Evolutionary conservation across 352 stramenopile species (phyloP).

Genomic region (Globisporangium alternatum): DNA sequence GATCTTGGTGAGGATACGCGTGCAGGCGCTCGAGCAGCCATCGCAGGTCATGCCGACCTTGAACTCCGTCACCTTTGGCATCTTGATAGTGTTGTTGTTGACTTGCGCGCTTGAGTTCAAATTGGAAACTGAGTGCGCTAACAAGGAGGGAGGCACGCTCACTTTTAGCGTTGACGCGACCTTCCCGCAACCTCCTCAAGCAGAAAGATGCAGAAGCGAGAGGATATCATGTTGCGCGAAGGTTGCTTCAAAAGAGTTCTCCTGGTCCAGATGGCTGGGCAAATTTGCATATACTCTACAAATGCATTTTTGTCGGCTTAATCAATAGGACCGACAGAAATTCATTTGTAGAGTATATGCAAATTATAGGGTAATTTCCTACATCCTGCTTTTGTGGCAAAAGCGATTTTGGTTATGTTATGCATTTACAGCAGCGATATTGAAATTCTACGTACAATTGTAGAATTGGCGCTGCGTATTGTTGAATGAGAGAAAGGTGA

Average conservation of each 20-base stretch:
- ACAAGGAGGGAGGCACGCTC: not conserved
- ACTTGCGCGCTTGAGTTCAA: conserved; percentile 14
- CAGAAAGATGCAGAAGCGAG: not conserved
- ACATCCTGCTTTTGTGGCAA: too few species aligned
- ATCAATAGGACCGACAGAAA: not conserved
- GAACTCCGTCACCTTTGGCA: conserved; percentile 80
- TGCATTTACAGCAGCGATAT: not conserved
- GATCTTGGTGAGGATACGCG: conserved; percentile 89
- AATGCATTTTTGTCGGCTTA: too few species aligned
- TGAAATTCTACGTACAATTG: not conserved
- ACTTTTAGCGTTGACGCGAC: not conserved
- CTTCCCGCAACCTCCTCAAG: too few species aligned
- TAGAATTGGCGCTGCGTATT: not conserved
- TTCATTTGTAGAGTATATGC: not conserved
- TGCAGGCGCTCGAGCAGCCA: conserved; percentile 86
- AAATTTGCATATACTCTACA: too few species aligned
- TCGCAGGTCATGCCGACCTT: conserved; percentile 91
- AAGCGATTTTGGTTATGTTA: not conserved
- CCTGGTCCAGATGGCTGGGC: not conserved
- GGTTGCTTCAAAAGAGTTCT: not conserved
- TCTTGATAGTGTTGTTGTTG: conserved; percentile 21
- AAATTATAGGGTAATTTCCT: not conserved
- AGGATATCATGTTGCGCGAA: not conserved
- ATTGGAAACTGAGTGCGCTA: conserved; percentile 24
- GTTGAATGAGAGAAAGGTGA: not conserved